phyloP scores from a whole-genome alignment of 768 basidiomycete species.

The Tephrocybe sp. region DNA sequence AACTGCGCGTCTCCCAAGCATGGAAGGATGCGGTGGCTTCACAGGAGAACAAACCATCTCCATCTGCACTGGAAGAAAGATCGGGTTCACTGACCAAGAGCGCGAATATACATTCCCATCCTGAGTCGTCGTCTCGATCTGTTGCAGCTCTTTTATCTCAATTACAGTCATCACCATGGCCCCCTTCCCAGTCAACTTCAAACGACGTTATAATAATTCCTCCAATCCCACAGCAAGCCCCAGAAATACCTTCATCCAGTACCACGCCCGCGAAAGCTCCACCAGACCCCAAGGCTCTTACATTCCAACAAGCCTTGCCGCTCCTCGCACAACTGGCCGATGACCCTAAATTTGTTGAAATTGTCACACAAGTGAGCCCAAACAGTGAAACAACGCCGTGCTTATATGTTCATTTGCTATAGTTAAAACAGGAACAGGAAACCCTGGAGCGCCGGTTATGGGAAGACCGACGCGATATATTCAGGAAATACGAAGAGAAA shows the following conservation, averaged over 20 bases:
- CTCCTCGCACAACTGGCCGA: constrained; percentile 58
- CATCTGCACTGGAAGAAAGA: constrained; percentile 1
- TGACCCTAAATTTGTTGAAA: constrained; percentile 47
- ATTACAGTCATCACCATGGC: constrained; percentile 35
- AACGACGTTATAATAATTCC: not conserved
- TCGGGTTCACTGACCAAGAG: not conserved
- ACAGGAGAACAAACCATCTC: constrained; percentile 6
- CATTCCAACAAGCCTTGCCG: constrained; percentile 72
- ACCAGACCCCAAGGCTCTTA: constrained; percentile 45
- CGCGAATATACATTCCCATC: constrained; percentile 9
- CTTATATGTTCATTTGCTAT: not conserved
- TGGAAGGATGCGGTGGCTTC: constrained; percentile 50
- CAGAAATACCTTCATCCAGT: not conserved
- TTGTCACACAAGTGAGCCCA: constrained; percentile 47
- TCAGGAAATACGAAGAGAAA: constrained; percentile 66
- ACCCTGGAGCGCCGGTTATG: constrained; percentile 65
- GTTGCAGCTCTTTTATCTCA: constrained; percentile 68
- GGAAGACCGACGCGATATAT: constrained; percentile 63
- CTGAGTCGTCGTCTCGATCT: too few species aligned
- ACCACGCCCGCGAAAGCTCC: constrained; percentile 7
- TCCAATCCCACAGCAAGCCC: constrained; percentile 4
- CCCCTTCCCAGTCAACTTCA: not conserved
- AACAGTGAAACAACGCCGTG: not conserved
- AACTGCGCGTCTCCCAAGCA: constrained; percentile 61
- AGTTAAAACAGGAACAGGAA: constrained; percentile 75